Evolutionary conservation across 2,329 filamentous ascomycete species (phyloP).

Genomic region (Harringtonia aguacate): DNA sequence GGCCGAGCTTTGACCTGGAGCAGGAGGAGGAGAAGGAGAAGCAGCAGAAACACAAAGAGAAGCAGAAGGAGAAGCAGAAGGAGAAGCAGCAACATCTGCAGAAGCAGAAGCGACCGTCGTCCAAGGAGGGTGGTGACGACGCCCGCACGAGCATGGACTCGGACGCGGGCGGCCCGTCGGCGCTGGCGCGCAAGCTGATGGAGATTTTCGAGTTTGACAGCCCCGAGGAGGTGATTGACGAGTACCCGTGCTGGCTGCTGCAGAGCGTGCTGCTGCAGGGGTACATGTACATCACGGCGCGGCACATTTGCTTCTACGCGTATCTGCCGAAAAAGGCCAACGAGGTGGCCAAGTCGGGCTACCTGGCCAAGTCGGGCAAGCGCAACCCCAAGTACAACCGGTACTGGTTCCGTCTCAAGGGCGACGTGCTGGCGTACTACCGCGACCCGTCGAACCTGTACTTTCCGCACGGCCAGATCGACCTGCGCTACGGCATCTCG

Average conservation of each 20-base stretch:
- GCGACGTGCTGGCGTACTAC: slow-evolving; percentile 86
- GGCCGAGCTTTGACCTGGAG: slow-evolving; percentile 47
- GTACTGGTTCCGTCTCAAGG: slow-evolving; percentile 90
- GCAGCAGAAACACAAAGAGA: too few species aligned
- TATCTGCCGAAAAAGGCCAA: slow-evolving; percentile 90
- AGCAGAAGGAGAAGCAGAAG: too few species aligned
- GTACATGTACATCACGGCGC: slow-evolving; percentile 89
- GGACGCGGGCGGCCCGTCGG: slow-evolving; percentile 35
- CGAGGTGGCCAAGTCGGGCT: slow-evolving; percentile 72
- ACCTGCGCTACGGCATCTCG: slow-evolving; percentile 83
- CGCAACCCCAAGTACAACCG: slow-evolving; percentile 79
- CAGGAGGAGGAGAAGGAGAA: slow-evolving; percentile 8
- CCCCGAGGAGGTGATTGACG: slow-evolving; percentile 76
- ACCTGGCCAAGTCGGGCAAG: slow-evolving; percentile 78
- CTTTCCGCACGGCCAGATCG: slow-evolving; percentile 85
- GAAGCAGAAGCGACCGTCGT: too few species aligned
- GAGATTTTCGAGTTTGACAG: slow-evolving; percentile 78
- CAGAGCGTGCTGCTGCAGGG: slow-evolving; percentile 89
- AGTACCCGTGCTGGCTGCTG: slow-evolving; percentile 88
- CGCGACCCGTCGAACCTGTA: slow-evolving; percentile 75
- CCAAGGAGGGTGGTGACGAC: not conserved
- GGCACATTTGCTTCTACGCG: slow-evolving; percentile 93
- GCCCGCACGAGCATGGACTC: slow-evolving; percentile 12
- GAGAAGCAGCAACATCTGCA: too few species aligned
- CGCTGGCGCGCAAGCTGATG: slow-evolving; percentile 60